Base-by-base conservation (phyloP, 495 filamentous ascomycete species). In the Lepraria neglecta region DNA sequence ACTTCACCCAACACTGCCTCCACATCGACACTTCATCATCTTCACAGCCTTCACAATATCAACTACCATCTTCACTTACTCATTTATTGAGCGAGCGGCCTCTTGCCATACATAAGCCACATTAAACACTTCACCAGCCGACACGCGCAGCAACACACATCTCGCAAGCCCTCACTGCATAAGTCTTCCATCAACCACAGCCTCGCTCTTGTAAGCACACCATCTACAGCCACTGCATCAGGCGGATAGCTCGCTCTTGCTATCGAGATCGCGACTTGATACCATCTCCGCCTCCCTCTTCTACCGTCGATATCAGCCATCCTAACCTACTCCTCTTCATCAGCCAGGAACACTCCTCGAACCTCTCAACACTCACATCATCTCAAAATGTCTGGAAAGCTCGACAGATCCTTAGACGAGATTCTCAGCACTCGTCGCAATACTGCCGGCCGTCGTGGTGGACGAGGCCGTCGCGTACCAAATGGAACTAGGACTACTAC, bases 371-470 rank as follows among this genome's bases (percentile, higher is more conserved):
- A 30, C 45, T 59, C 66, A 69, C 74, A 61, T 48, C 9, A 60
- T 42, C 19, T 19, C 76, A 84, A 65, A 59, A 96, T 95, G 91
- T 89, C 91, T 78, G 84, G 82, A 74, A 97, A 97, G 77, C 86
- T 98, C 66, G 90, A 97, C 73, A 84, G 91, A 78, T 90, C 91
- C 77, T 85, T 98, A 60, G 94, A 97, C 73, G 90, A 96, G 76
- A 96, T 98, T 74, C 82, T 97, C 81, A 88, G 85, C 68, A 85
- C 82, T 72, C 84, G 84, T 66, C 81, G 82, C 67, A 80, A 83
- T 68, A 78, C 75, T 55, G 76, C 71, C 70, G 82, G 79, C 62
- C 72, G 74, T 60, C 77, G 77, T 67, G 78, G 81, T 60, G 76
- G 79, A 65, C 75, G 80, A 70, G 77, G 79, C 68, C 77, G 77